Base-by-base conservation (phyloP, 192 early-diverging fungal species). In the Podila verticillata region DNA sequence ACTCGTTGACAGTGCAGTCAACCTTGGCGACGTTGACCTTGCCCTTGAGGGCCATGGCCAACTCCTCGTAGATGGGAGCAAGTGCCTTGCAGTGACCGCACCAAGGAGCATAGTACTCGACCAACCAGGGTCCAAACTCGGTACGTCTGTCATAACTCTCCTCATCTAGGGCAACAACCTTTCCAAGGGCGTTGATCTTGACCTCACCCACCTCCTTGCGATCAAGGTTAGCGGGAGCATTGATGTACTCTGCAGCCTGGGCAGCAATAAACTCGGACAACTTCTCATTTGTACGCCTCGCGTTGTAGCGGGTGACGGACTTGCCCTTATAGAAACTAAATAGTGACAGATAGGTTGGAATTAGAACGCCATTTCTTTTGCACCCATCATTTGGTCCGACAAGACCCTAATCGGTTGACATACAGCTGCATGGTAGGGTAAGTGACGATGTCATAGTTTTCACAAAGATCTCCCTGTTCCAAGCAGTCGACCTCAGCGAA, bases 71-170 rank as follows among this genome's bases (percentile, higher is more conserved):
- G 22, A 87, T 85, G 0, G 96, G 96, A 7, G 91, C 93, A 74
- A 98, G 88, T 2, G 85, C 82, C 84, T 95, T 88, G 86, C 96
- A 98, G 81, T 97, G 96, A 24, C 86, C 79, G 74, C 95, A 96
- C 94, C 93, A 96, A 10, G 95, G 95, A 22, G 95, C 94, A 83
- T 93, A 95, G 84, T 96, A 96, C 79, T 95, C 88, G 59, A 97
- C 67, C 66, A 97, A 95, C 96, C 96, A 97, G 28, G 92, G 92
- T 5, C 90, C 91, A 22, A 75, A 81, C 5, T 82, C 74, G 2
- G 87, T 91, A 73, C 81, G 70, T 57, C 85, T 72, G 20, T 81
- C 83, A 82, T 88, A 92, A 75, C 84, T 89, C 63, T 81, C 84
- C 8, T 63, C 34, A 36, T 85, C 88, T 59, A 93, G 81, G 28